Evolutionary conservation across 352 stramenopile species (phyloP).

Genomic region (Phytophthora multivora): DNA sequence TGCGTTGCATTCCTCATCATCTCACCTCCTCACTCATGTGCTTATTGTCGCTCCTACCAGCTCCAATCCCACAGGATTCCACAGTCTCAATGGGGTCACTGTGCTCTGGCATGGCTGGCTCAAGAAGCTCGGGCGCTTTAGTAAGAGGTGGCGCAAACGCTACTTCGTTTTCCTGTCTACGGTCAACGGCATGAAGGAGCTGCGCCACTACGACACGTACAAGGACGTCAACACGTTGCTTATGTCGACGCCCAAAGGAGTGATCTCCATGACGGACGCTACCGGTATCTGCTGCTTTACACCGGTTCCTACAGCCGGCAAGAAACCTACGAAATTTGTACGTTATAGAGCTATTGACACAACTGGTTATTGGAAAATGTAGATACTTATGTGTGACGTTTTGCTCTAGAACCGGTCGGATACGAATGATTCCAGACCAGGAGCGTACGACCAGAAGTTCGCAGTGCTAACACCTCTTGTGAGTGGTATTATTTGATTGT

Average conservation of each 20-base stretch:
- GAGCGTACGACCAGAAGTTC: constrained; percentile 77
- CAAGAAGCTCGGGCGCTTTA: constrained; percentile 85
- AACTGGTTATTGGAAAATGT: not conserved
- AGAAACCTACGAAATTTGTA: constrained; percentile 70
- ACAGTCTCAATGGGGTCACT: constrained; percentile 56
- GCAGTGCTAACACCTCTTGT: constrained; percentile 74
- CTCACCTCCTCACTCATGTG: constrained; percentile 7
- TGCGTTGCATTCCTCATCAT: not conserved
- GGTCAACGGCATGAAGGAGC: constrained; percentile 66
- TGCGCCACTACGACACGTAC: constrained; percentile 75
- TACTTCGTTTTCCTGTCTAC: constrained; percentile 85
- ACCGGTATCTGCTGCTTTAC: constrained; percentile 82
- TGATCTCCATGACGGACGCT: constrained; percentile 72
- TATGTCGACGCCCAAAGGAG: constrained; percentile 71
- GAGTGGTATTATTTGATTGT: constrained; percentile 6
- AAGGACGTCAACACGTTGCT: constrained; percentile 67
- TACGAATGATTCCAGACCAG: constrained; percentile 51
- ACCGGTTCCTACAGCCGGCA: constrained; percentile 38
- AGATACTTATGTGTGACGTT: not conserved
- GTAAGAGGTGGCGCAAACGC: constrained; percentile 75
- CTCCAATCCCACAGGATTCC: constrained; percentile 55
- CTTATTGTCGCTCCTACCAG: constrained; percentile 23
- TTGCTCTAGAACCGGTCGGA: constrained; percentile 55
- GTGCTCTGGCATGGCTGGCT: constrained; percentile 88
- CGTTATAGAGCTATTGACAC: constrained; percentile 6